Evolutionary conservation across 495 filamentous ascomycete species (phyloP).

Genomic region (Talaromyces borbonicus): DNA sequence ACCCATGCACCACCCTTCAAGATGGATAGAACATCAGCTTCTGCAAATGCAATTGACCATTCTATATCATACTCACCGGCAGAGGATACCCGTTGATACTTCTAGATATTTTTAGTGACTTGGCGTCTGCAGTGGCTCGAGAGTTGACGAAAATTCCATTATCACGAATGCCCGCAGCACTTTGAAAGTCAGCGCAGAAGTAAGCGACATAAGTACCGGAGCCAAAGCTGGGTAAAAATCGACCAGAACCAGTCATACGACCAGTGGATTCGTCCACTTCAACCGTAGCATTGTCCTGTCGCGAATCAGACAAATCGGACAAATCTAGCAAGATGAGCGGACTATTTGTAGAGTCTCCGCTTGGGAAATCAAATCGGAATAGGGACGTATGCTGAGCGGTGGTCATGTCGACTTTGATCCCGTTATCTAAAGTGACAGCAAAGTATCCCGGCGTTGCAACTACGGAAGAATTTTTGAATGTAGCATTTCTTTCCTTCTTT

Average conservation of each 20-base stretch:
- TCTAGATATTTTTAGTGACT: slow-evolving; percentile 53
- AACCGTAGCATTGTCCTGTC: slow-evolving; percentile 54
- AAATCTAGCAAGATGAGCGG: slow-evolving; percentile 62
- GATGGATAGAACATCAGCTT: slow-evolving; percentile 2
- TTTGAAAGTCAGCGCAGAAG: slow-evolving; percentile 59
- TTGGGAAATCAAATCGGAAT: slow-evolving; percentile 54
- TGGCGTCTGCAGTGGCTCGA: slow-evolving; percentile 29
- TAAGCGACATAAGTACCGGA: slow-evolving; percentile 52
- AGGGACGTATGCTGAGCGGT: slow-evolving; percentile 54
- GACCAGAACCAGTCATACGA: slow-evolving; percentile 57
- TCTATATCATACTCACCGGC: slow-evolving; percentile 28
- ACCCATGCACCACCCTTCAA: slow-evolving; percentile 54
- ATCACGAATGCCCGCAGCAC: slow-evolving; percentile 33
- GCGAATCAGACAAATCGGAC: slow-evolving; percentile 56
- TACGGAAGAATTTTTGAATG: slow-evolving; percentile 45
- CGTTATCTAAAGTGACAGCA: slow-evolving; percentile 47
- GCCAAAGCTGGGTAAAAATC: slow-evolving; percentile 61
- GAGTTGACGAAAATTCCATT: slow-evolving; percentile 35
- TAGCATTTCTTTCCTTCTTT: slow-evolving; percentile 39
- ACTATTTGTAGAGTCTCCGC: slow-evolving; percentile 13
- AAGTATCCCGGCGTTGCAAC: slow-evolving; percentile 62
- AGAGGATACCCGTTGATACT: slow-evolving; percentile 63
- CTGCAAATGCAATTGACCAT: neutral
- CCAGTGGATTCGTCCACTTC: slow-evolving; percentile 48
- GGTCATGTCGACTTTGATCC: slow-evolving; percentile 52